Conservation (phyloP, 257 asterid species). For the Scutellaria baicalensis region DNA sequence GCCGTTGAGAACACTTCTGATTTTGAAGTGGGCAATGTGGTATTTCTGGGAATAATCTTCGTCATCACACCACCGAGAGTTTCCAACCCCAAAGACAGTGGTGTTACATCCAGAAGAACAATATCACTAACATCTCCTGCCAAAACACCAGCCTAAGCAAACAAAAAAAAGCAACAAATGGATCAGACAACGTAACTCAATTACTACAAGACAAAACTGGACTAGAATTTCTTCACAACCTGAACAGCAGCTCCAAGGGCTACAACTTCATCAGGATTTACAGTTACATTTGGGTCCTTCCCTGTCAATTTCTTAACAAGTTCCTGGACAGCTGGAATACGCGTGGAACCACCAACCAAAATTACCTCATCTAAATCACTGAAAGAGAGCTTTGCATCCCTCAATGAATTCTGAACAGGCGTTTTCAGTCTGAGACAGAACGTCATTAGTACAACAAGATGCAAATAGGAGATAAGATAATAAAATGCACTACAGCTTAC, state of each 20-base stretch:
- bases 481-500: not conserved
- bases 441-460: not conserved
- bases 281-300: conserved; percentile 94
- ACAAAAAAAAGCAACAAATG: not conserved
- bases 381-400: conserved; percentile 89
- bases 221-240: conserved; percentile 30
- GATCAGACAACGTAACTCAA: not conserved
- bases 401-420: conserved; percentile 86
- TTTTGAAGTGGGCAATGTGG: conserved; percentile 91
- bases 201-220: not conserved
- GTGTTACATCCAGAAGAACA: conserved; percentile 90
- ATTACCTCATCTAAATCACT: conserved; percentile 86
- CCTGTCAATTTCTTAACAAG: conserved; percentile 89
- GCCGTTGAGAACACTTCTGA: conserved; percentile 99
- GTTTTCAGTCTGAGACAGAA: conserved; percentile 57
- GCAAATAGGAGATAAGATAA: not conserved
- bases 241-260: conserved; percentile 99
- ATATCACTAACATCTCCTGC: conserved; percentile 96
- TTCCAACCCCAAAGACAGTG: conserved; percentile 92
- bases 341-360: conserved; percentile 96
- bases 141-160: conserved; percentile 86
- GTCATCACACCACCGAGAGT: conserved; percentile 99
- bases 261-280: conserved; percentile 97
- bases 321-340: conserved; percentile 97
- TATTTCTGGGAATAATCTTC: conserved; percentile 86